These are phyloP conservation scores for Pueraria montana DNA, from an alignment of 306 rosid genomes.

Conservation along the genomic window DNA sequence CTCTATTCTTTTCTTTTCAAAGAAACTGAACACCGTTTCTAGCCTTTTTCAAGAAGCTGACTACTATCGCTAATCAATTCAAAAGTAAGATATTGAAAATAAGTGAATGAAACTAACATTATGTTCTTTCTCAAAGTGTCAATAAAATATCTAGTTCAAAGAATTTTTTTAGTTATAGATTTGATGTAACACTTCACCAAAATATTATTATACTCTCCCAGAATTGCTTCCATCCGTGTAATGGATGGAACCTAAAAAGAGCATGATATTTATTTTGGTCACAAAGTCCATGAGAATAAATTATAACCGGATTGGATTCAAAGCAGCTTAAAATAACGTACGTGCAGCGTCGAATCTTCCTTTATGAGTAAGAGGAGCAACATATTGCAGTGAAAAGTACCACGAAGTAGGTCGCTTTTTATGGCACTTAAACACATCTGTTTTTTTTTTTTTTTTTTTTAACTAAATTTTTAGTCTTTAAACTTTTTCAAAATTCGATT, in stretches of 20 bases:
- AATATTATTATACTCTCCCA: neutral
- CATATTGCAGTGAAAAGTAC: slow-evolving; percentile 28
- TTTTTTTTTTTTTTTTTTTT: neutral
- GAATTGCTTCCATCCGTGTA: neutral
- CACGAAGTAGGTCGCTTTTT: slow-evolving; percentile 1
- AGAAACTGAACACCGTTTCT: no score
- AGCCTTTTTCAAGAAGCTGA: no score
- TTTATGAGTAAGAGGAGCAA: slow-evolving; percentile 34
- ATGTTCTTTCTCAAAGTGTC: neutral
- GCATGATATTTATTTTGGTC: slow-evolving; percentile 4
- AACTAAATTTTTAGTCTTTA: no score
- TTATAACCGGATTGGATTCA: slow-evolving; percentile 38
- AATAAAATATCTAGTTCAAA: neutral
- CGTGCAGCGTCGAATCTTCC: slow-evolving; percentile 36
- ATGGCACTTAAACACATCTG: neutral
- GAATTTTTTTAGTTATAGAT: neutral
- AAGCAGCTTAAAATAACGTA: slow-evolving; percentile 18
- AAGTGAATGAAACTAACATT: neutral
- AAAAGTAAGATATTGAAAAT: neutral
- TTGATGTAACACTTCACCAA: slow-evolving; percentile 6
- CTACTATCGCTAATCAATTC: neutral
- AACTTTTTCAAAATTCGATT: no score
- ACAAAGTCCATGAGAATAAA: slow-evolving; percentile 16
- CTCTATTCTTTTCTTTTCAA: no score
- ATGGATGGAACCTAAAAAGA: slow-evolving; percentile 24